Conservation (phyloP, 2,329 filamentous ascomycete genomes). For the Penicillium sp. region DNA sequence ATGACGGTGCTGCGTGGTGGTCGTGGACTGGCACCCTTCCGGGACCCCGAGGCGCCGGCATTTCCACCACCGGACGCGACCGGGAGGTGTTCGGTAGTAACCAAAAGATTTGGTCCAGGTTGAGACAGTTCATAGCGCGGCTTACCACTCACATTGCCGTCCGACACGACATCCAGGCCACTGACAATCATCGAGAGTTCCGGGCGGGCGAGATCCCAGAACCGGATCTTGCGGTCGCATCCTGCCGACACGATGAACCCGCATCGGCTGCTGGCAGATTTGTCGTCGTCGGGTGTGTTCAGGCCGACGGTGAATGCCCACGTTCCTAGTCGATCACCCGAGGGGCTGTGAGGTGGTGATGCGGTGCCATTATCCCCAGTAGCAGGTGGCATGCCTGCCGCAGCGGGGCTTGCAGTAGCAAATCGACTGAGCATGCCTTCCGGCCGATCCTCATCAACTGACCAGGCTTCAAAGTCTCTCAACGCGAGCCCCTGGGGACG, state of each 20-base stretch:
- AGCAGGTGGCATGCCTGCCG: slow-evolving; percentile 57
- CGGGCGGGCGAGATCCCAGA: slow-evolving; percentile 81
- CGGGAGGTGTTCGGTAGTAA: slow-evolving; percentile 64
- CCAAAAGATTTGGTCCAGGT: slow-evolving; percentile 59
- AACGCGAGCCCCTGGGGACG: slow-evolving; percentile 23
- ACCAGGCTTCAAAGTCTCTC: slow-evolving; percentile 75
- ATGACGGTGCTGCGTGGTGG: slow-evolving; percentile 78
- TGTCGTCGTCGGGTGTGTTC: slow-evolving; percentile 65
- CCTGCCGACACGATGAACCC: slow-evolving; percentile 85
- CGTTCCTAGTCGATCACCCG: slow-evolving; percentile 53
- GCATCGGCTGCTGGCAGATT: slow-evolving; percentile 57
- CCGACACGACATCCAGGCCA: slow-evolving; percentile 67
- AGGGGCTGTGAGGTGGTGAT: slow-evolving; percentile 13
- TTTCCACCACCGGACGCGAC: slow-evolving; percentile 34
- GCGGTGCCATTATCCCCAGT: slow-evolving; percentile 16
- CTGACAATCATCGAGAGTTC: slow-evolving; percentile 79
- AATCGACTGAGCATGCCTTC: slow-evolving; percentile 86
- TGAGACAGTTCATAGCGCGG: slow-evolving; percentile 69
- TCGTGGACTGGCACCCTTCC: slow-evolving; percentile 41
- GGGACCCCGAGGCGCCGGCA: slow-evolving; percentile 33
- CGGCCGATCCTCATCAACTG: slow-evolving; percentile 82
- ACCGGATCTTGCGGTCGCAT: slow-evolving; percentile 84
- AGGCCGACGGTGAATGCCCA: slow-evolving; percentile 71
- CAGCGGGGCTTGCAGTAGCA: slow-evolving; percentile 50
- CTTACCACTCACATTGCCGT: slow-evolving; percentile 45